Conservation (phyloP, 1,139 yeast species). For the Debaryomycetaceae sp. region DNA sequence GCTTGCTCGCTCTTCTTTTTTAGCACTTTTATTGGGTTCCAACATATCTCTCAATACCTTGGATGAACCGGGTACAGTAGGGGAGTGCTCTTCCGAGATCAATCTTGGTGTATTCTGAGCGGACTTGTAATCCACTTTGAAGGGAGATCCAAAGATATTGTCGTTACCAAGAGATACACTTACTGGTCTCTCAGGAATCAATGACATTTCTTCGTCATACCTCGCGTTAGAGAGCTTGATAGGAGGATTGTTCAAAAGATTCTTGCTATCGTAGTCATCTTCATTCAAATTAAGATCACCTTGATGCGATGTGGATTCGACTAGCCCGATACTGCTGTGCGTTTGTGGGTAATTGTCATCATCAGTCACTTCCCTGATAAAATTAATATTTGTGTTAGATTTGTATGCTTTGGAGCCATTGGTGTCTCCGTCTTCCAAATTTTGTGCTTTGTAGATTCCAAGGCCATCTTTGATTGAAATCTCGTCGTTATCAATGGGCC, state of each 20-base stretch:
- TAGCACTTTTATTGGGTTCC: not conserved
- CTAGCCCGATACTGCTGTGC: not conserved
- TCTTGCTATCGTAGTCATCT: conserved; percentile 21
- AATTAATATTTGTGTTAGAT: conserved; percentile 21
- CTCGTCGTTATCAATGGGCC: conserved; percentile 3
- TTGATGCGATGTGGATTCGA: not conserved
- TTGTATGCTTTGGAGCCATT: conserved; percentile 6
- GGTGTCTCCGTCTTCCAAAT: conserved; percentile 2
- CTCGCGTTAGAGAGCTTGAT: conserved; percentile 18
- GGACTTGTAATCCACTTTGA: conserved; percentile 20
- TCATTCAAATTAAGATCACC: conserved; percentile 1
- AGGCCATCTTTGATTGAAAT: conserved; percentile 1
- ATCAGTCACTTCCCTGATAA: conserved; percentile 35
- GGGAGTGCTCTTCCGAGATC: not conserved
- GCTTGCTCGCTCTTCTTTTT: not conserved
- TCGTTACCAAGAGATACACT: not conserved
- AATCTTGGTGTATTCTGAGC: not conserved
- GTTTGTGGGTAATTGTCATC: conserved; percentile 18
- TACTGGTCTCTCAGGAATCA: conserved; percentile 11
- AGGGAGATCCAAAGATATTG: conserved; percentile 32
- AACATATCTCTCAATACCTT: not conserved
- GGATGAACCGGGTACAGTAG: not conserved
- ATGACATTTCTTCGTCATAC: conserved; percentile 30
- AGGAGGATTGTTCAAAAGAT: conserved; percentile 26
- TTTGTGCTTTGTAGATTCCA: not conserved